Conservation (phyloP, 495 filamentous ascomycete genomes). For the Trichoderma parareesei region DNA sequence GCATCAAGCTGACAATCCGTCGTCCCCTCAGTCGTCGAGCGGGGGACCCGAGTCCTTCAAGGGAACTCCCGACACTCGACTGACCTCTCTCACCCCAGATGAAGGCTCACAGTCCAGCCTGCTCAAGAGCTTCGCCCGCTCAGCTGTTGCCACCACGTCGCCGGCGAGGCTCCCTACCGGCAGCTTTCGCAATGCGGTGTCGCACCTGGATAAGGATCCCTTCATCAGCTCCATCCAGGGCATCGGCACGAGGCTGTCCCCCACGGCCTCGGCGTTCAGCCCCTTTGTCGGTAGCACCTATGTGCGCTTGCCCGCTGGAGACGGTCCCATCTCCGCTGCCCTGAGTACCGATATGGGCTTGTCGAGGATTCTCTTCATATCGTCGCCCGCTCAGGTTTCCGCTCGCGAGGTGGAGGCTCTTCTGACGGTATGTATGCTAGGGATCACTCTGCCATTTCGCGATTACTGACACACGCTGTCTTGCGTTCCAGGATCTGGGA, state of each 20-base stretch:
- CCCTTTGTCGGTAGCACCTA: conserved; percentile 23
- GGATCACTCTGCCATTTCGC: background rate
- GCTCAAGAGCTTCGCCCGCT: conserved; percentile 19
- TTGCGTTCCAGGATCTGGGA: conserved; percentile 25
- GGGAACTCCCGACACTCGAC: conserved; percentile 53
- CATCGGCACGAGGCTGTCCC: conserved; percentile 36
- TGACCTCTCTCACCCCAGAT: conserved; percentile 58
- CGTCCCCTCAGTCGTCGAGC: conserved; percentile 52
- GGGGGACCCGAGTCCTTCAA: conserved; percentile 46
- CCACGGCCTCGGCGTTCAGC: conserved; percentile 39
- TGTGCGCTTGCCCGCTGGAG: conserved; percentile 7
- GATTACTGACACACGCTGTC: conserved; percentile 6
- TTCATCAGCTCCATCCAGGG: conserved; percentile 29
- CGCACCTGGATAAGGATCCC: conserved; percentile 33
- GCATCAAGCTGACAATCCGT: conserved; percentile 33
- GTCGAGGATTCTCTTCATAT: conserved; percentile 32
- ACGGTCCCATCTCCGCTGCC: conserved; percentile 14
- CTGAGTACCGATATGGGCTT: conserved; percentile 32
- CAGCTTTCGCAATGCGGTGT: conserved; percentile 12
- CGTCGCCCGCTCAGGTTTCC: conserved; percentile 20
- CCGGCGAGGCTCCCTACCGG: conserved; percentile 9
- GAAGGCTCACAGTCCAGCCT: conserved; percentile 34
- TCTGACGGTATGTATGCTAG: conserved; percentile 26
- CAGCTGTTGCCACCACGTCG: conserved; percentile 14
- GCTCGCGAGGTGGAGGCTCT: conserved; percentile 26